A percentile compares a stretch with the other conserved stretches of the same genome.
Evolutionary conservation across 169 alveolate genomes (phyloP).

Genomic region (Theileria orientalis): DNA sequence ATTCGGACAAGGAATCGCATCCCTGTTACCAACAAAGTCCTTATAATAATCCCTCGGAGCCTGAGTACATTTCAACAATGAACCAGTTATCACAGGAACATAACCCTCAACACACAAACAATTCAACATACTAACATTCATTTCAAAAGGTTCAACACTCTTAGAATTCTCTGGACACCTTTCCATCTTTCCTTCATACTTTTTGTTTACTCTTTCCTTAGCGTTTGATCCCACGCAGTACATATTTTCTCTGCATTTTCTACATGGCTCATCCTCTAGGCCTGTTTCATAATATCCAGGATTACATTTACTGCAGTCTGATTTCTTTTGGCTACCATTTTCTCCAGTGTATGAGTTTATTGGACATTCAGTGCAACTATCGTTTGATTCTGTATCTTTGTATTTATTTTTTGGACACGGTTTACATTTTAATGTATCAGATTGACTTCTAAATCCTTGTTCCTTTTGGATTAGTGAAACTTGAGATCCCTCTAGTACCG

Average conservation of each 20-base stretch:
- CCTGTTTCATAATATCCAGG: constrained; percentile 68
- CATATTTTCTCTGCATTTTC: constrained; percentile 59
- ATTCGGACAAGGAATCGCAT: constrained; percentile 71
- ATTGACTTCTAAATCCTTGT: background rate
- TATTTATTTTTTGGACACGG: constrained; percentile 46
- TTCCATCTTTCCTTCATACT: constrained; percentile 64
- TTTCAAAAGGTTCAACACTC: constrained; percentile 68
- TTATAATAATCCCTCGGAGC: constrained; percentile 51
- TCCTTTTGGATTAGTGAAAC: constrained; percentile 10
- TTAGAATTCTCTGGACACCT: constrained; percentile 71
- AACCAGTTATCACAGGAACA: constrained; percentile 13
- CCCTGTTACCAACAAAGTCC: constrained; percentile 59
- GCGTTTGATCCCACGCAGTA: constrained; percentile 80
- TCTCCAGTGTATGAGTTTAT: constrained; percentile 38
- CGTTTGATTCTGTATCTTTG: constrained; percentile 13
- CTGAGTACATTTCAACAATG: constrained; percentile 31
- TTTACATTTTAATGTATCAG: constrained; percentile 12
- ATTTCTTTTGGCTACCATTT: constrained; percentile 3
- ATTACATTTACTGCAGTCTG: constrained; percentile 57
- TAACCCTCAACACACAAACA: constrained; percentile 75
- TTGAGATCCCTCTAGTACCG: background rate
- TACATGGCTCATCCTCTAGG: constrained; percentile 59
- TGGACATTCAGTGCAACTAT: constrained; percentile 46
- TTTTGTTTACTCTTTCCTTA: constrained; percentile 20
- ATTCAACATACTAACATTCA: constrained; percentile 48